Evolutionary conservation across 805 yeast genomes (phyloP), one percentile per base, ranked within the genome.

Genomic region (Candida glaebosa): DNA sequence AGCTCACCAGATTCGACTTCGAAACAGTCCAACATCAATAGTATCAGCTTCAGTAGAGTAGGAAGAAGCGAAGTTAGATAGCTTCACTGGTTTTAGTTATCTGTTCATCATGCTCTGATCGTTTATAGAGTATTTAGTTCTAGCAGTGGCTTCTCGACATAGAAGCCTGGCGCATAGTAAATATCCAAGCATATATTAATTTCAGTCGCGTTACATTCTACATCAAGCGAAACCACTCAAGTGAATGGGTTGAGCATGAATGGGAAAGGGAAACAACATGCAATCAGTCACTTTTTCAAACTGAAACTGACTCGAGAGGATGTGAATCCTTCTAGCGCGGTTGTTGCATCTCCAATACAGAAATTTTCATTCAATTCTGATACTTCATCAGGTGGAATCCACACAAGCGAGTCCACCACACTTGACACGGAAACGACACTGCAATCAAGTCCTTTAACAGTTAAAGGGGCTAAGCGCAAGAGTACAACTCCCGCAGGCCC

Each of bases 201-300:
- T n/a, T 14, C 16, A 28, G 16, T 28, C 31, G 31, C 31, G 31
- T 28, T 12, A 24, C 28, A 8, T 24, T 10, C 14, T 6, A 16
- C n/a, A 28, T 10, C 5, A 28, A 28, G 31, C 14, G 16, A 28
- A 28, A 28, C 31, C 31, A 28, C 12, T 28, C n/a, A 10, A 28
- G 9, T 28, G 31, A 28, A 6, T 28, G 5, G 5, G n/a, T 28
- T 6, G 9, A 16, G 31, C 14, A 28, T 28, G 31, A 31, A 31
- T 17, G 34, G 20, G 25, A 26, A 37, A 22, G 31, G 31, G 9
- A 39, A 39, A 26, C 41, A 39, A 18, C 22, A 22, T 26, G 32
- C 41, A 16, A 39, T 39, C n/a, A 39, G 41, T 26, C 37, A 39
- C 24, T 39, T 39, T 26, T 39, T 39, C 18, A 34, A 22, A 19